Conservation (phyloP, 495 filamentous ascomycete species). For the Glutinoglossum americanum region DNA sequence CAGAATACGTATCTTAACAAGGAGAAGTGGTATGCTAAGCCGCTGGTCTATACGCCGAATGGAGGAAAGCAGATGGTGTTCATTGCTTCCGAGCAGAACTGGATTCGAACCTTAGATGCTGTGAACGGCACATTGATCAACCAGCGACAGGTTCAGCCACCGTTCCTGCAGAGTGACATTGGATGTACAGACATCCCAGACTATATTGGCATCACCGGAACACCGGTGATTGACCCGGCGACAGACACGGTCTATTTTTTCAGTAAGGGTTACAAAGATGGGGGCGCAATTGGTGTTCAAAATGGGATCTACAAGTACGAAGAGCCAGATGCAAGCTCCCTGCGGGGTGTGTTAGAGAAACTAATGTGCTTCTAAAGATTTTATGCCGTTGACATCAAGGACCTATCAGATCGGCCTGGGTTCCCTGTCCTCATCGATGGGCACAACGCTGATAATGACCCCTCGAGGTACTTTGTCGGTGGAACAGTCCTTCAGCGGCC, state of each 20-base stretch:
- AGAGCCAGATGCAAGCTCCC: neutral
- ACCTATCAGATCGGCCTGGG: conserved; percentile 15
- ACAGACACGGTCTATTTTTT: conserved; percentile 16
- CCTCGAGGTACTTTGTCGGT: conserved; percentile 16
- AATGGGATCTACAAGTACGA: conserved; percentile 13
- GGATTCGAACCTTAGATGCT: conserved; percentile 18
- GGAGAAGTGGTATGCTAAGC: conserved; percentile 10
- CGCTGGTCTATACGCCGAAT: neutral
- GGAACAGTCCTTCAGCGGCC: conserved; percentile 18
- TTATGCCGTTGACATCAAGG: conserved; percentile 18
- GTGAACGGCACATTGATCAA: conserved; percentile 15
- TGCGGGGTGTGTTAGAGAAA: neutral
- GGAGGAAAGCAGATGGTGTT: neutral
- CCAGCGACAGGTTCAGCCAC: conserved; percentile 14
- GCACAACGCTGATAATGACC: conserved; percentile 14
- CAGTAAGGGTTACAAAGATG: conserved; percentile 17
- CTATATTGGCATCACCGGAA: conserved; percentile 11
- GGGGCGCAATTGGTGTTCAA: conserved; percentile 7
- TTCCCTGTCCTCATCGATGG: conserved; percentile 17
- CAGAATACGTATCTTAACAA: conserved; percentile 10
- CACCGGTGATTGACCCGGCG: conserved; percentile 11
- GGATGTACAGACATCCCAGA: conserved; percentile 21
- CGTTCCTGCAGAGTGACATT: conserved; percentile 19
- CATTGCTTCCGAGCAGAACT: conserved; percentile 18
- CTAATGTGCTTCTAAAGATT: conserved; percentile 6